These are phyloP conservation scores for Malassezia sympodialis DNA, from an alignment of 1,284 basidiomycete genomes.

Conservation along the genomic window DNA sequence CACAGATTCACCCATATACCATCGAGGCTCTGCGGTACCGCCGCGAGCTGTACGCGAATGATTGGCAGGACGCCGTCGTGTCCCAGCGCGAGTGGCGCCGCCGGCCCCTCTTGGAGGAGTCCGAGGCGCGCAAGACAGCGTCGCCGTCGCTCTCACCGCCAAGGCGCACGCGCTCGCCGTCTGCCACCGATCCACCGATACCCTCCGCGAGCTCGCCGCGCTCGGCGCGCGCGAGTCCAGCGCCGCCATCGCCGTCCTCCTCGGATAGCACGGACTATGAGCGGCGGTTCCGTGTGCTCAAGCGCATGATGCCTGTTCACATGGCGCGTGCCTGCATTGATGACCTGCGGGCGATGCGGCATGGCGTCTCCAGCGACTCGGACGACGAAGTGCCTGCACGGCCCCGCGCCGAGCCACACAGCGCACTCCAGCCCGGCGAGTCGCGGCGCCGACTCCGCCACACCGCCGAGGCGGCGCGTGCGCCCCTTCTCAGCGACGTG, in stretches of 20 bases:
- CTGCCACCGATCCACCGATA: background rate
- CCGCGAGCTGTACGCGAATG: slow-evolving; percentile 42
- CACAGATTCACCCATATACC: slow-evolving; percentile 49
- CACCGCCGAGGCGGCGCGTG: slow-evolving; percentile 16
- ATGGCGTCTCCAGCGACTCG: slow-evolving; percentile 22
- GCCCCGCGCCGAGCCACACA: background rate
- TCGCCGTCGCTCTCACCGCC: background rate
- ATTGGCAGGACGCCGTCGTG: slow-evolving; percentile 50
- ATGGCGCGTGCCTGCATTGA: slow-evolving; percentile 41
- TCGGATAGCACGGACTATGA: slow-evolving; percentile 38
- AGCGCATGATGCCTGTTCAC: slow-evolving; percentile 42
- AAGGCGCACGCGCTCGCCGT: background rate
- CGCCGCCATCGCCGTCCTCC: background rate
- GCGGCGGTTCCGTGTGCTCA: slow-evolving; percentile 35
- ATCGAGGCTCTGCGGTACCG: slow-evolving; percentile 47
- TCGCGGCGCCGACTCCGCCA: slow-evolving; percentile 23
- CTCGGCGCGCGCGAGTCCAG: background rate
- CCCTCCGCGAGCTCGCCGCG: background rate
- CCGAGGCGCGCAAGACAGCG: background rate
- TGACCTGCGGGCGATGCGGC: slow-evolving; percentile 40
- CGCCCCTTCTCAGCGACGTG: slow-evolving; percentile 21
- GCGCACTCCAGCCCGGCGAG: slow-evolving; percentile 26
- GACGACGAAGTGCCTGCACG: slow-evolving; percentile 21
- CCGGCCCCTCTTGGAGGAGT: slow-evolving; percentile 1
- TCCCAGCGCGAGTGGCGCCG: slow-evolving; percentile 31